A percentile compares a stretch with the other conserved stretches of the same genome.
Evolutionary conservation across 805 yeast genomes (phyloP).

Genomic region (Blastobotrys terrestris): DNA sequence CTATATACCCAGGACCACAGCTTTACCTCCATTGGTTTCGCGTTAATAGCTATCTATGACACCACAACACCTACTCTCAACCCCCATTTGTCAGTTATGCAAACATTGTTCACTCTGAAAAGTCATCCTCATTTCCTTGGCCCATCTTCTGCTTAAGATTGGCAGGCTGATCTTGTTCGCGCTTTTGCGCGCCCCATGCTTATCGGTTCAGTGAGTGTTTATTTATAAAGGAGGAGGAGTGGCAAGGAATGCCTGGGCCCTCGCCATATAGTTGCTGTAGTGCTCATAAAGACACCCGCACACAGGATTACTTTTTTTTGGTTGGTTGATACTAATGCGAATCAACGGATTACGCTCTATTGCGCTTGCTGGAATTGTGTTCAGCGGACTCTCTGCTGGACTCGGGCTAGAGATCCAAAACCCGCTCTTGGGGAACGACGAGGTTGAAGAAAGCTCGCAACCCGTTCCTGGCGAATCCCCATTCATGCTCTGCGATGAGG

Average conservation of each 20-base stretch:
- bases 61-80: no score
- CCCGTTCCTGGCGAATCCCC: slow-evolving; percentile 86
- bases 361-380: neutral
- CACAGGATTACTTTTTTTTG: neutral
- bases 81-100: no score
- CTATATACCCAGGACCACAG: no score
- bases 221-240: neutral
- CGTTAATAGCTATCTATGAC: no score
- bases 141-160: no score
- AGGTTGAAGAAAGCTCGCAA: slow-evolving; percentile 4
- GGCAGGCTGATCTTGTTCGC: no score
- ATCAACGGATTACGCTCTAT: neutral
- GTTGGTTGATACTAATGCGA: neutral
- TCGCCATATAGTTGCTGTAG: neutral
- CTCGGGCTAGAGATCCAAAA: neutral
- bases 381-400: neutral
- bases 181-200: neutral
- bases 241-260: no score
- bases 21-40: no score
- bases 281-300: neutral
- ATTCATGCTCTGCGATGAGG: slow-evolving; percentile 64
- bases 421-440: neutral
- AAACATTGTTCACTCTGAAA: no score
- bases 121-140: no score
- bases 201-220: neutral